Conservation (phyloP, 1,284 basidiomycete species). For the Ceratobasidium sp. region DNA sequence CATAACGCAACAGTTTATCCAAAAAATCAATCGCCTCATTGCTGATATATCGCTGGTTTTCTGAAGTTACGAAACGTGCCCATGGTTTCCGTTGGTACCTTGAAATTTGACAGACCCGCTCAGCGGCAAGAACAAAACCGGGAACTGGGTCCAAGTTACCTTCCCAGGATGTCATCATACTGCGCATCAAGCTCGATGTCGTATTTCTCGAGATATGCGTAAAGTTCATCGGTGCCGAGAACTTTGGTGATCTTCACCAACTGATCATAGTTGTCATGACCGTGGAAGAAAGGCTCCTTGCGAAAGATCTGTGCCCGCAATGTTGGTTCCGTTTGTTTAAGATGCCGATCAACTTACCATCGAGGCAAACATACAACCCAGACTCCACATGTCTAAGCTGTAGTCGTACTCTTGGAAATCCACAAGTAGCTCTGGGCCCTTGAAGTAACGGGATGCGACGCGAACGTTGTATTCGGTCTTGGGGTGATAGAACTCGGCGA, state of each 20-base stretch:
- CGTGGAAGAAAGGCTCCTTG: conserved; percentile 99
- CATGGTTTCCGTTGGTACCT: conserved; percentile 95
- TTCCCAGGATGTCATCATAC: conserved; percentile 90
- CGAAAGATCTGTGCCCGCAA: conserved; percentile 85
- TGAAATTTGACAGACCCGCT: conserved; percentile 36
- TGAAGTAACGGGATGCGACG: conserved; percentile 98
- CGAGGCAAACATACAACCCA: conserved; percentile 99
- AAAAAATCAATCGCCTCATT: conserved; percentile 98
- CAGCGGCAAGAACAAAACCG: neutral
- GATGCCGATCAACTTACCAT: conserved; percentile 75
- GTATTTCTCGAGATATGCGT: conserved; percentile 92
- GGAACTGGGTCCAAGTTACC: conserved; percentile 59
- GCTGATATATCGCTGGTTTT: conserved; percentile 98
- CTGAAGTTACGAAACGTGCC: conserved; percentile 92
- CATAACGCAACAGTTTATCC: conserved; percentile 95
- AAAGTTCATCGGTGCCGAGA: conserved; percentile 95
- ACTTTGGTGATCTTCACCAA: conserved; percentile 99
- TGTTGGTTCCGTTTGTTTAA: neutral
- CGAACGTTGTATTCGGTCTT: conserved; percentile 98
- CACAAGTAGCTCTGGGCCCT: conserved; percentile 96
- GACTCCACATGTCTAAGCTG: conserved; percentile 97
- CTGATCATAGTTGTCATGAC: conserved; percentile 99
- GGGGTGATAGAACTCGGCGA: conserved; percentile 99
- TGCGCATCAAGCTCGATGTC: conserved; percentile 92
- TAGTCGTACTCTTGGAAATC: conserved; percentile 99